Base-by-base conservation (phyloP, 495 filamentous ascomycete genomes). In the Daldinia grandis region DNA sequence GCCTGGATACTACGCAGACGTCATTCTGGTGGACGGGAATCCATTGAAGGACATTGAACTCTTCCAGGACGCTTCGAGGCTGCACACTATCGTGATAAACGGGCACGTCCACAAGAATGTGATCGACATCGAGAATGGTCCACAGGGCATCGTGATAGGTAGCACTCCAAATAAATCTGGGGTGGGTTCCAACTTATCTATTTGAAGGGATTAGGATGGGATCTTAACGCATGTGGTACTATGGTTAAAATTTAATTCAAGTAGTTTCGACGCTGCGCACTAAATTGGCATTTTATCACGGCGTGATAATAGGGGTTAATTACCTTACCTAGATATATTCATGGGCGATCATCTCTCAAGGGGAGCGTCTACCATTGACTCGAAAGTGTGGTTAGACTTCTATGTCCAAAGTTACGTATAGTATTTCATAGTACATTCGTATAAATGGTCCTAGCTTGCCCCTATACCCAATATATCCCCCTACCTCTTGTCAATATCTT, bases 51-150 rank as follows among this genome's bases (percentile, higher is more conserved):
- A 63, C 31, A 55, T 63, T 21, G 60, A 63, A 17, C 27, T 63
- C 19, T 25, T 63, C 14, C 60, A 63, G 60, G 60, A 63, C 8
- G 38, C 27, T 17, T 63, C 60, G 0, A 55, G 40, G 25, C 24
- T 63, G 10, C 60, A 63, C 17, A 25, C 49, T 9, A 63, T 63
- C 14, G 60, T 63, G 33, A 50, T 63, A 19, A 63, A 63, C 28
- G 60, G 60, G 9, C 60, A 63, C 53, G 60, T 63, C 21, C 60
- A 63, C 47, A 63, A 63, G 19, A 54, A 63, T n/a, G 28, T 55
- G 33, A 54, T 54, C 4, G 51, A 55, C 1, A 47, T 47, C 14
- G 42, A 47, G 19, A 47, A 47, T 12, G 42, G 42, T 24, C 2
- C 42, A 2, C 17, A 47, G 17, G 3, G 17, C 8, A 5, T 47